Evolutionary conservation across 2,329 filamentous ascomycete genomes (phyloP), one percentile per base, ranked within the genome.

Genomic region (Penicillium polonicum): DNA sequence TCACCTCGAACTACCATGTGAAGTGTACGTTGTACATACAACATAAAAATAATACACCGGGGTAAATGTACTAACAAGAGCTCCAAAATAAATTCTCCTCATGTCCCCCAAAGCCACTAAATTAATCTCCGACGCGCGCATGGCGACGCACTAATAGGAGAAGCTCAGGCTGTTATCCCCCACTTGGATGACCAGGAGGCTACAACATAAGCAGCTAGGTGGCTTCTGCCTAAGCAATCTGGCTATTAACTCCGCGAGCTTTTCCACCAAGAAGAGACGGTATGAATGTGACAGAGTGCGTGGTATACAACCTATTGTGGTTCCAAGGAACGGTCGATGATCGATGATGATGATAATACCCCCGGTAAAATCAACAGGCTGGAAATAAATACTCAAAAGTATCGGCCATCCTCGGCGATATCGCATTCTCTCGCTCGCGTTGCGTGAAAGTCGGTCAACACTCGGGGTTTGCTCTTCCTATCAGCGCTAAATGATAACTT

Each of bases 371-470:
- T 25, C 31, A 23, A 6, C 49, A 46, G 36, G 5, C 15, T n/a
- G 33, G 42, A 31, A 36, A 50, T 44, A 44, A 19, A 43, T 31
- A 17, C 52, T 45, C 8, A 29, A n/a, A n/a, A 8, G 7, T 27
- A 2, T n/a, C 5, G n/a, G 8, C 15, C 39, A 13, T 39, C n/a
- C 48, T 35, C 29, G 29, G 21, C 5, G 5, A 29, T 17, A 19
- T 36, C 31, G 8, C 45, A n/a, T 35, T 35, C 29, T 25, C 29
- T 35, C 8, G 29, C 13, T 29, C 19, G 27, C n/a, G 12, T 42
- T 41, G 25, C 25, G 31, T 42, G 57, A 60, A 65, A 59, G 61
- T 65, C 63, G 63, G 63, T 65, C 63, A 62, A 44, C 45, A 38
- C 6, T 61, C 44, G 52, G 52, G 52, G 21, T 49, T 55, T 49